These are phyloP conservation scores for Kodamaea plutei DNA, from an alignment of 1,139 yeast species.

Conservation along the genomic window DNA sequence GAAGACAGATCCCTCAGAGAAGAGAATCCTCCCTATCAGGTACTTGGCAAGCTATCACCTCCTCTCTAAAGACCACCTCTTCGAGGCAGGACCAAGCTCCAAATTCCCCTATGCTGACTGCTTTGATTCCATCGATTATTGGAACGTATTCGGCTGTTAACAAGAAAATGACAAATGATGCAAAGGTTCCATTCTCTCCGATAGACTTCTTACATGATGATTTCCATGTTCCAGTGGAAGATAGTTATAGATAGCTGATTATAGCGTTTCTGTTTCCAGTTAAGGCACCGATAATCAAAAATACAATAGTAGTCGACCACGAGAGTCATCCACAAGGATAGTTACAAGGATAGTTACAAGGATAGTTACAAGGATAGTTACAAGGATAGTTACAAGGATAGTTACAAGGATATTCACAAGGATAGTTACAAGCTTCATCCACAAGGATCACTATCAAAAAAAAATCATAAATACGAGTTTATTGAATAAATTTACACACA, in stretches of 20 bases:
- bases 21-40: constrained; percentile 11
- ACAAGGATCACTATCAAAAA: too few relatives aligned
- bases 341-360: too few relatives aligned
- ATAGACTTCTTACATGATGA: constrained; percentile 39
- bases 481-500: too few relatives aligned
- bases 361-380: too few relatives aligned
- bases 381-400: too few relatives aligned
- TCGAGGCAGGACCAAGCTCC: constrained; percentile 3
- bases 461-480: too few relatives aligned
- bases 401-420: too few relatives aligned
- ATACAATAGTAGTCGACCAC: too few relatives aligned
- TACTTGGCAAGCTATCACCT: constrained; percentile 19
- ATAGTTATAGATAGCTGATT: constrained; percentile 6
- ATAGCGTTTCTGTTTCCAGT: too few relatives aligned
- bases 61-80: constrained; percentile 13
- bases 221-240: constrained; percentile 12
- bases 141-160: constrained; percentile 39
- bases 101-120: constrained; percentile 24
- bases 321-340: too few relatives aligned
- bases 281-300: too few relatives aligned
- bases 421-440: too few relatives aligned
- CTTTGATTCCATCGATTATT: constrained; percentile 40
- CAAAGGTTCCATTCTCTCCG: constrained; percentile 42
- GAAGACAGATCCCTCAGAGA: background rate
- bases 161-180: constrained; percentile 33